Conservation (phyloP, 305 asterid species). For the Withania somnifera region DNA sequence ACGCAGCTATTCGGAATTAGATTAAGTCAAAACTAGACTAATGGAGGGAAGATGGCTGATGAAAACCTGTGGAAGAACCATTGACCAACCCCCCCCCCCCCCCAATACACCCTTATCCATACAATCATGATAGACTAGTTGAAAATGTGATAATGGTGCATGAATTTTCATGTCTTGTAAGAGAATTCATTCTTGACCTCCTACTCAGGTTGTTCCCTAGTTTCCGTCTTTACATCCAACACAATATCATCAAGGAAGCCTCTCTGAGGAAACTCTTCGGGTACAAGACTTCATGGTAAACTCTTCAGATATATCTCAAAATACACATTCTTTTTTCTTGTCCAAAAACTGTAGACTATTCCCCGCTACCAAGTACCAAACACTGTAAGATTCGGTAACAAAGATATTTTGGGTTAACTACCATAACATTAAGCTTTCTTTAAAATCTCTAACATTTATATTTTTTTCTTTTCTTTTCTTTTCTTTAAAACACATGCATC, state of each 20-base stretch:
- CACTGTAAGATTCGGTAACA: not conserved
- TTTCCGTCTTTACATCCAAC: conserved; percentile 60
- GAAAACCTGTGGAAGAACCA: conserved; percentile 39
- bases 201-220: conserved; percentile 44
- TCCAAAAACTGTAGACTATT: conserved; percentile 67
- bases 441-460: not conserved
- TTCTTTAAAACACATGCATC: not conserved
- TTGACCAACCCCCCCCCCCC: not conserved
- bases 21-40: conserved; percentile 19
- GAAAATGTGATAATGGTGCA: not conserved
- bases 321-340: conserved; percentile 41
- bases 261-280: conserved; percentile 73
- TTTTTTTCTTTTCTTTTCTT: not conserved
- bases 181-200: conserved; percentile 32
- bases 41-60: conserved; percentile 29
- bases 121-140: not conserved
- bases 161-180: not conserved
- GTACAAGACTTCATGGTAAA: conserved; percentile 71
- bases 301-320: conserved; percentile 71
- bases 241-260: conserved; percentile 74
- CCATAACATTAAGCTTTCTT: not conserved
- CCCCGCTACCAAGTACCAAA: conserved; percentile 39
- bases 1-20: conserved; percentile 59
- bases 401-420: not conserved
- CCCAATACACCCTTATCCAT: not conserved